These are phyloP conservation scores for Neonothopanus nambi DNA, from an alignment of 1,284 basidiomycete genomes.

Conservation along the genomic window DNA sequence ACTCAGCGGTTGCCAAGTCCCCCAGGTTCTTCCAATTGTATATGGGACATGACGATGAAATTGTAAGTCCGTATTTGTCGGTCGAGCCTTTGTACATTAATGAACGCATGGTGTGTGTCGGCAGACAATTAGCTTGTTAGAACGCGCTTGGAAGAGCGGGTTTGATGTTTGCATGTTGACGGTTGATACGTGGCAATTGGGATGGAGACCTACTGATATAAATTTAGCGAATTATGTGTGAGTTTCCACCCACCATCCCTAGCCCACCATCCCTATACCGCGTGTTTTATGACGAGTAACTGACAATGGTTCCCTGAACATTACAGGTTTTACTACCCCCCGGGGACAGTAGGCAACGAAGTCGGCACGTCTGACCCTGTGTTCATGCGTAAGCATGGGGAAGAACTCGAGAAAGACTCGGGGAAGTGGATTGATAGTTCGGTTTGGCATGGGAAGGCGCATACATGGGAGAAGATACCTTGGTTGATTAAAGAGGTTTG, in stretches of 20 bases:
- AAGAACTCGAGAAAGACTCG: constrained; percentile 44
- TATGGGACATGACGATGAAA: constrained; percentile 57
- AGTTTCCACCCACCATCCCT: too few relatives aligned
- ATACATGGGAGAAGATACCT: constrained; percentile 55
- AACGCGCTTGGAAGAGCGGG: constrained; percentile 48
- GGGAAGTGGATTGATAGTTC: constrained; percentile 55
- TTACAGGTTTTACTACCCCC: constrained; percentile 10
- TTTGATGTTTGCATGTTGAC: constrained; percentile 57
- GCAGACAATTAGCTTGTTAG: constrained; percentile 45
- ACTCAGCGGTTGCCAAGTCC: constrained; percentile 31
- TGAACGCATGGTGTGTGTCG: too few relatives aligned
- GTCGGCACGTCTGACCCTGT: constrained; percentile 53
- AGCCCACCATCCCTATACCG: too few relatives aligned
- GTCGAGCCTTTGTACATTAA: background rate
- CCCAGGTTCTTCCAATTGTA: constrained; percentile 64
- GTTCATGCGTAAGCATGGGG: constrained; percentile 51
- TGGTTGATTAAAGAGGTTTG: constrained; percentile 46
- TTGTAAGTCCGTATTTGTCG: constrained; percentile 29
- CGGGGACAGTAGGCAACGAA: constrained; percentile 38
- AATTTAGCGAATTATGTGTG: constrained; percentile 51
- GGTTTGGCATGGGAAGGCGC: constrained; percentile 61
- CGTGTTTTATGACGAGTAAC: background rate
- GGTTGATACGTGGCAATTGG: constrained; percentile 64
- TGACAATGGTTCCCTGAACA: background rate
- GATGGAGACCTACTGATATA: constrained; percentile 59